phyloP scores from a whole-genome alignment of 78 protist genomes.

The Dictyostelium discoideum region DNA sequence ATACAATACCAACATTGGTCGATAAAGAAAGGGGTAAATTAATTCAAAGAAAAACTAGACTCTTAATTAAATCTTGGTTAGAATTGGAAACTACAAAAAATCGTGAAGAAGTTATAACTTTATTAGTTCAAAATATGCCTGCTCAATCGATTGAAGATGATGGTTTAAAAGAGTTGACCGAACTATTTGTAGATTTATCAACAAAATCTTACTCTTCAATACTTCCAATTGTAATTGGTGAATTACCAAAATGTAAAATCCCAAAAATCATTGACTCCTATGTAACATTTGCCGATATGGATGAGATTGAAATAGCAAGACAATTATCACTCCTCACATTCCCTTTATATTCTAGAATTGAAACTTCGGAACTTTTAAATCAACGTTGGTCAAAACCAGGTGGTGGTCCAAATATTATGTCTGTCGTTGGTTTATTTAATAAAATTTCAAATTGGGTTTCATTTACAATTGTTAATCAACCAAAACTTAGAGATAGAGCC shows the following conservation, averaged over 20 bases:
- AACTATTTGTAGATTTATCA: background rate
- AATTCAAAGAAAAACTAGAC: conserved; percentile 29
- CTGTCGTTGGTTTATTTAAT: background rate
- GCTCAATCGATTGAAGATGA: conserved; percentile 25
- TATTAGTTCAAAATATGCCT: background rate
- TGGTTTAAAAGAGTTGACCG: background rate
- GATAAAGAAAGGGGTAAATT: conserved; percentile 11
- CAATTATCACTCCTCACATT: background rate
- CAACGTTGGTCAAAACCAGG: conserved; percentile 1
- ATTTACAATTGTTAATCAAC: background rate
- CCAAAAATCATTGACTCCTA: background rate
- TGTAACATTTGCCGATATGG: background rate
- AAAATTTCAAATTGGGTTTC: conserved; percentile 23
- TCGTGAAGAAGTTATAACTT: background rate
- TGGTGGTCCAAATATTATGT: background rate
- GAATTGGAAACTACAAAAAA: conserved; percentile 10
- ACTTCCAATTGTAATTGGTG: background rate
- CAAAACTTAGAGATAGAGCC: conserved; percentile 29
- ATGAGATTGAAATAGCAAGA: conserved; percentile 26
- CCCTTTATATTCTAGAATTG: conserved; percentile 27
- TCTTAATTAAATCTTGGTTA: conserved; percentile 7
- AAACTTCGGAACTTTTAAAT: conserved; percentile 10
- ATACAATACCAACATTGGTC: background rate
- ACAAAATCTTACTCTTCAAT: background rate
- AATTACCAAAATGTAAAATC: background rate